phyloP scores from a whole-genome alignment of 2,329 filamentous ascomycete species.

The Huntiella abstrusa region DNA sequence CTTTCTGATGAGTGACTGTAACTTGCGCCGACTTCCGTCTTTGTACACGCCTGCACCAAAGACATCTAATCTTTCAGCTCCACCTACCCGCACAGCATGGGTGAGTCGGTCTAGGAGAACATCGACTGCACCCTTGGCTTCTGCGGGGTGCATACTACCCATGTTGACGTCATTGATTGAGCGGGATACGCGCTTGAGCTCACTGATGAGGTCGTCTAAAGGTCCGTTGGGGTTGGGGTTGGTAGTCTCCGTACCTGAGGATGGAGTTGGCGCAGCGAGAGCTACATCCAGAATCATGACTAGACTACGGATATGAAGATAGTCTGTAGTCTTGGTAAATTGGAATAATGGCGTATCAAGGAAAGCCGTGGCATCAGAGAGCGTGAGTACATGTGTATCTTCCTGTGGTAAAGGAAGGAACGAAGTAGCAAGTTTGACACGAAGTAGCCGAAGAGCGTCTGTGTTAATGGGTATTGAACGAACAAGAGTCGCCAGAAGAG shows the following conservation, averaged over 20 bases:
- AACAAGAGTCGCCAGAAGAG: too few species aligned
- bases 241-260: constrained; percentile 12
- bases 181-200: constrained; percentile 36
- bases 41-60: constrained; percentile 21
- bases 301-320: constrained; percentile 44
- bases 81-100: constrained; percentile 49
- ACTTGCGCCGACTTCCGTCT: neutral
- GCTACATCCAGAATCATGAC: constrained; percentile 54
- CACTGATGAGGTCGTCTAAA: constrained; percentile 46
- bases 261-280: constrained; percentile 39
- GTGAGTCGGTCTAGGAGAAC: constrained; percentile 54
- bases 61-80: constrained; percentile 32
- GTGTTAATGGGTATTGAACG: too few species aligned
- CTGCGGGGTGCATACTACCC: constrained; percentile 49
- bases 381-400: too few species aligned
- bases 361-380: too few species aligned
- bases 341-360: constrained; percentile 26
- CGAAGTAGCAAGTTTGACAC: too few species aligned
- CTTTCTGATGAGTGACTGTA: too few species aligned
- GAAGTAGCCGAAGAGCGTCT: too few species aligned
- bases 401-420: too few species aligned
- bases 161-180: constrained; percentile 59
- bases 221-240: constrained; percentile 43
- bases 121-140: constrained; percentile 61
- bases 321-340: constrained; percentile 41